These are phyloP conservation scores for Catharanthus roseus DNA, from an alignment of 257 asterid genomes.

Conservation along the genomic window DNA sequence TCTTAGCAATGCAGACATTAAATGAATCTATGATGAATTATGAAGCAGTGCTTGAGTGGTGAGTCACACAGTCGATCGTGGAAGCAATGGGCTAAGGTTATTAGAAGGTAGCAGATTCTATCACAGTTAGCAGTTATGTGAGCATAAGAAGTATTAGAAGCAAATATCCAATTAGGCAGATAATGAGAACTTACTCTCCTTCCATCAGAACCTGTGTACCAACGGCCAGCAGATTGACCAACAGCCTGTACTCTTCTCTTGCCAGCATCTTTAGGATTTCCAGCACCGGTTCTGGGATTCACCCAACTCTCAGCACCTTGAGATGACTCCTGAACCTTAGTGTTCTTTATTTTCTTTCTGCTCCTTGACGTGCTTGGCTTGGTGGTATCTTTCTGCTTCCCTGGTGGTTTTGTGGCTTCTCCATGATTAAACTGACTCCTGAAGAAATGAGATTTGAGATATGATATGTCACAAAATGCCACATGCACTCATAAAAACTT, in stretches of 20 bases:
- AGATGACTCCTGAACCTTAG: constrained; percentile 30
- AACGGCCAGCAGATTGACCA: constrained; percentile 63
- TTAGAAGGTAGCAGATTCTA: not conserved
- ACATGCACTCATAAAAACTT: not conserved
- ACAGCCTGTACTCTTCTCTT: constrained; percentile 75
- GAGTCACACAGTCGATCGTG: not conserved
- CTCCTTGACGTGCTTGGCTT: constrained; percentile 40
- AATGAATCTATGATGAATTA: too few relatives aligned
- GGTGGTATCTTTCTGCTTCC: constrained; percentile 18
- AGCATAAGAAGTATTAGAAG: not conserved
- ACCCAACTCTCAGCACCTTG: constrained; percentile 59
- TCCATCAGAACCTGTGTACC: constrained; percentile 64
- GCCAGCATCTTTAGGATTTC: constrained; percentile 59
- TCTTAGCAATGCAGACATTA: not conserved
- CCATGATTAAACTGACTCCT: constrained; percentile 69
- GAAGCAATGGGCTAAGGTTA: not conserved
- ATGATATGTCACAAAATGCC: not conserved
- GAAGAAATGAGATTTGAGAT: constrained; percentile 19
- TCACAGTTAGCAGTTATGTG: not conserved
- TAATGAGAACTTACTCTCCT: constrained; percentile 49
- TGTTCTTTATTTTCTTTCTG: constrained; percentile 36
- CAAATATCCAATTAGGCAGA: not conserved
- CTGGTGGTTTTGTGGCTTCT: constrained; percentile 33
- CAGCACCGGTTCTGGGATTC: constrained; percentile 50
- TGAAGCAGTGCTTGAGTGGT: not conserved